Base-by-base conservation (phyloP, 2,329 filamentous ascomycete species). In the Dactylellina parvicollis region DNA sequence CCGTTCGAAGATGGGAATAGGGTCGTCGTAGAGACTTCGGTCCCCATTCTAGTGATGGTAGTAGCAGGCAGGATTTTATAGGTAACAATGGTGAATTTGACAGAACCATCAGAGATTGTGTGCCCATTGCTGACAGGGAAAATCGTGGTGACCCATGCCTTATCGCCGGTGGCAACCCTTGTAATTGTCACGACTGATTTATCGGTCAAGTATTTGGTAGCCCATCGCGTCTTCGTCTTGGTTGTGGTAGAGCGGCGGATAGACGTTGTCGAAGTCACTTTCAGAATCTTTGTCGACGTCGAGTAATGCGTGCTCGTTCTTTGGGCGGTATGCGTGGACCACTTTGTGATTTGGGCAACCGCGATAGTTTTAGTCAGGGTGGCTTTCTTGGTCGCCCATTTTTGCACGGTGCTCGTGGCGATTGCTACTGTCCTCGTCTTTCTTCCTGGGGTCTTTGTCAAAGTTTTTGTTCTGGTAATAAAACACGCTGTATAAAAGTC, bases 341-440 rank as follows among this genome's bases (percentile, higher is more conserved):
- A 55, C 20, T 55, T 55, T 26, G 50, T 55, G 16, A 26, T 28
- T 18, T 24, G 18, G 4, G 50, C 50, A 38, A 36, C 50, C 2
- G 50, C 50, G 30, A 55, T 55, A 24, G 32, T 55, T 18, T 55
- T 55, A 2, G 50, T 55, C 20, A 18, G 9, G 3, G 50, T 55
- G n/a, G 12, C 32, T 14, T n/a, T 40, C 50, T 55, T 55, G 50
- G 50, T 55, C 7, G 8, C 16, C 16, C 20, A 55, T 20, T 55
- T 55, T 18, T 55, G 18, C 12, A 55, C 32, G 16, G 50, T 55
- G 14, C 32, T 18, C 1, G 50, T 55, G n/a, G 50, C 32, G 20
- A 55, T 55, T 12, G 50, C 1, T 26, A 40, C 32, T 3, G 50
- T 55, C 50, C 40, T 55, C 1, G 50, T 55, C 20, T 55, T 55